These are phyloP conservation scores for Kazachstania sp. DNA, from an alignment of 1,139 yeast species.

Conservation along the genomic window DNA sequence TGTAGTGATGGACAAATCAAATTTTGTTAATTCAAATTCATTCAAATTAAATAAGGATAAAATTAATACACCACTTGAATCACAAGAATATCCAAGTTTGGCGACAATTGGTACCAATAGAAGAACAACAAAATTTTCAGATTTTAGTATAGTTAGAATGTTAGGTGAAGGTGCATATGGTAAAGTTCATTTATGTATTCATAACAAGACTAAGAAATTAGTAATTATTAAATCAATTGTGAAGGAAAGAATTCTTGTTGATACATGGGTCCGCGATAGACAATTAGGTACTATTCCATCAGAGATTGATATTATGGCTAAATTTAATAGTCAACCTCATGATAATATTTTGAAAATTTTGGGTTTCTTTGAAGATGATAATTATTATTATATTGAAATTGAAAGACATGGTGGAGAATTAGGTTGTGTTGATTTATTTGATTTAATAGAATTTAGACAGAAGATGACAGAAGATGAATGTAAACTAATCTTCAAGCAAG, in stretches of 20 bases:
- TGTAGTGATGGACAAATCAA: slow-evolving; percentile 25
- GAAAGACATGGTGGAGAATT: slow-evolving; percentile 84
- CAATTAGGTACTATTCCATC: slow-evolving; percentile 85
- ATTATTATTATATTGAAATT: slow-evolving; percentile 80
- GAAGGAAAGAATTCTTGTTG: slow-evolving; percentile 85
- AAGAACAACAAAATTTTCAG: slow-evolving; percentile 59
- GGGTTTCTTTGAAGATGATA: slow-evolving; percentile 87
- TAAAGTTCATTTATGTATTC: slow-evolving; percentile 74
- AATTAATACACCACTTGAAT: slow-evolving; percentile 34
- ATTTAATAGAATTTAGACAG: slow-evolving; percentile 74
- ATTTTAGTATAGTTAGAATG: slow-evolving; percentile 59
- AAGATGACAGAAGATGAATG: slow-evolving; percentile 73
- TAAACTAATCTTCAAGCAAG: slow-evolving; percentile 67
- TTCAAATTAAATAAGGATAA: slow-evolving; percentile 25
- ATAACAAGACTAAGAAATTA: slow-evolving; percentile 45
- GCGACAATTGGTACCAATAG: slow-evolving; percentile 46
- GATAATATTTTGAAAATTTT: slow-evolving; percentile 75
- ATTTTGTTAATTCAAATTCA: slow-evolving; percentile 25
- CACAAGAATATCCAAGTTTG: background rate
- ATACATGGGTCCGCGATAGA: slow-evolving; percentile 93
- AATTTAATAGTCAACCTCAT: slow-evolving; percentile 64
- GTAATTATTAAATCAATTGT: slow-evolving; percentile 82
- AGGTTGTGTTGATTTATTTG: slow-evolving; percentile 89
- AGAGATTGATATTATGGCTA: slow-evolving; percentile 89
- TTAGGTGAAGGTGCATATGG: slow-evolving; percentile 98